These are phyloP conservation scores for Fraxinus dipetala DNA, from an alignment of 305 asterid genomes.

Conservation along the genomic window DNA sequence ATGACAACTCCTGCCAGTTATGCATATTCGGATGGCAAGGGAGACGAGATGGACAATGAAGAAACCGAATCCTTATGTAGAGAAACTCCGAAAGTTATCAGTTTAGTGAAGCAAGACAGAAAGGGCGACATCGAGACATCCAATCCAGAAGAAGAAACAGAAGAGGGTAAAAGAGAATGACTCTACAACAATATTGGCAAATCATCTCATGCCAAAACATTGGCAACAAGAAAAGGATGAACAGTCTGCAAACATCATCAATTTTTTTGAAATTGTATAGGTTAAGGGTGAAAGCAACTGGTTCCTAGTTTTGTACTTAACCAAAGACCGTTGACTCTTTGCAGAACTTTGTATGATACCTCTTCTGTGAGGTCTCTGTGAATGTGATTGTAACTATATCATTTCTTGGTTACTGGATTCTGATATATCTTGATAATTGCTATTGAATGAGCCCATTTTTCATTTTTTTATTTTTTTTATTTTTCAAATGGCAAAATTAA, in stretches of 20 bases:
- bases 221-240: not conserved
- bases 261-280: slow-evolving; percentile 28
- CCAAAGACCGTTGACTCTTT: slow-evolving; percentile 20
- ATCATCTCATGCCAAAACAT: slow-evolving; percentile 16
- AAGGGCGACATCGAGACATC: slow-evolving; percentile 44
- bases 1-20: slow-evolving; percentile 46
- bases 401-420: slow-evolving; percentile 18
- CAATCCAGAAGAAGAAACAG: slow-evolving; percentile 52
- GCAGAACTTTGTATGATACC: not conserved
- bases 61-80: slow-evolving; percentile 65
- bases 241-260: slow-evolving; percentile 10
- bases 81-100: slow-evolving; percentile 61
- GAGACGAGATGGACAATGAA: slow-evolving; percentile 65
- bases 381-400: slow-evolving; percentile 29
- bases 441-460: not conserved
- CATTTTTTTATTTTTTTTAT: too few species aligned
- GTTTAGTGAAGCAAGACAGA: slow-evolving; percentile 58
- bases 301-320: not conserved
- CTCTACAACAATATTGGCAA: not conserved
- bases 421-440: slow-evolving; percentile 8
- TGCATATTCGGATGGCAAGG: slow-evolving; percentile 79
- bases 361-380: slow-evolving; percentile 23
- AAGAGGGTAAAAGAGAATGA: slow-evolving; percentile 53
- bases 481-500: not conserved
- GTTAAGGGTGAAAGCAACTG: slow-evolving; percentile 25